A percentile compares a stretch with the other conserved stretches of the same genome.
phyloP scores from a whole-genome alignment of 768 basidiomycete species.

The Xerocomus potaroensis region DNA sequence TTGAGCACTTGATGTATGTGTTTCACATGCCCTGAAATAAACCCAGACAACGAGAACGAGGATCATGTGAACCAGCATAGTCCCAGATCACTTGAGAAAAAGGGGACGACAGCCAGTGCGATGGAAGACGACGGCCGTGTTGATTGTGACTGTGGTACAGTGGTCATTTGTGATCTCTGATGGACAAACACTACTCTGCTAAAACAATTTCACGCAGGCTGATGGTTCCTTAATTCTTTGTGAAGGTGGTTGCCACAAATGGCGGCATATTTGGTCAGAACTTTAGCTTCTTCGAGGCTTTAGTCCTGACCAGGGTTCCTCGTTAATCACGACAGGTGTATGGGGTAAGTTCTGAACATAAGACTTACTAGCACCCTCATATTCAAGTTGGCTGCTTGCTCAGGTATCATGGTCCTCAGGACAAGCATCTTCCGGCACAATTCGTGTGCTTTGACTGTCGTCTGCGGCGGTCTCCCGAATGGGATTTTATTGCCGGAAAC shows the following conservation, averaged over 20 bases:
- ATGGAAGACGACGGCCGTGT: conserved; percentile 37
- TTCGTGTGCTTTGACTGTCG: conserved; percentile 80
- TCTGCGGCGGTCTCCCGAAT: conserved; percentile 58
- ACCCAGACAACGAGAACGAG: conserved; percentile 33
- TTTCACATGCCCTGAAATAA: neutral
- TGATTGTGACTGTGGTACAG: conserved; percentile 68
- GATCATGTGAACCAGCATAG: conserved; percentile 12
- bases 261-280: conserved; percentile 74
- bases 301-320: neutral
- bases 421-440: conserved; percentile 51
- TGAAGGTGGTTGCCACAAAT: conserved; percentile 66
- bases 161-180: conserved; percentile 31
- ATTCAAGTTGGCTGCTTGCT: neutral
- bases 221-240: conserved; percentile 60
- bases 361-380: too few relatives aligned
- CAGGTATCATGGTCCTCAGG: conserved; percentile 61
- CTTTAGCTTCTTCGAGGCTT: neutral
- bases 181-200: neutral
- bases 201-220: conserved; percentile 34
- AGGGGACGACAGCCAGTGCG: conserved; percentile 8
- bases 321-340: conserved; percentile 28
- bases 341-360: conserved; percentile 29
- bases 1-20: conserved; percentile 29
- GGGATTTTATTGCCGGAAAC: conserved; percentile 62
- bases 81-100: neutral